phyloP scores from a whole-genome alignment of 148 eudicot genomes.

The Linanthus parryae region DNA sequence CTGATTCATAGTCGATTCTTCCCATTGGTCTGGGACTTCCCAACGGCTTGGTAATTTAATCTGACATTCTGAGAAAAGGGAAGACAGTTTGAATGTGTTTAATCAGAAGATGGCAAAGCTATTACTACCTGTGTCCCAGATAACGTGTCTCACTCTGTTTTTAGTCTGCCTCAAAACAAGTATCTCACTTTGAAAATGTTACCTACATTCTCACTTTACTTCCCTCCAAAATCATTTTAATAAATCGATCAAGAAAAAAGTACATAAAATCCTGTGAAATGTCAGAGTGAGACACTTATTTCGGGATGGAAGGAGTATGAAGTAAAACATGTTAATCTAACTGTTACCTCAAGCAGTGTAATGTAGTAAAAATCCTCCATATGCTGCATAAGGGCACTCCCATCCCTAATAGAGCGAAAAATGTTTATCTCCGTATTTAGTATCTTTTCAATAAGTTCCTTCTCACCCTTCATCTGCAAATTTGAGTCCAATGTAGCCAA shows the following conservation, averaged over 20 bases:
- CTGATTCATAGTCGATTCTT: constrained; percentile 23
- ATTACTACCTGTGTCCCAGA: too few species aligned
- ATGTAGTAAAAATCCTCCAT: constrained; percentile 98
- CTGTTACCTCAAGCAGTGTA: constrained; percentile 67
- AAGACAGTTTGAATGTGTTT: not conserved
- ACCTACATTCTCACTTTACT: too few species aligned
- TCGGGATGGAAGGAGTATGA: too few species aligned
- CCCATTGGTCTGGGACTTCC: constrained; percentile 25
- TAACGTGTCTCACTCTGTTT: not conserved
- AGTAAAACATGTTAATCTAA: not conserved
- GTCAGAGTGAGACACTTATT: too few species aligned
- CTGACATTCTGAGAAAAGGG: constrained; percentile 60
- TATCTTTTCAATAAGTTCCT: constrained; percentile 76
- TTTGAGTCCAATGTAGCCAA: not conserved
- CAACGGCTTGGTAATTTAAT: constrained; percentile 50
- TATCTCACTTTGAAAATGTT: not conserved
- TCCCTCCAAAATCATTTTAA: too few species aligned
- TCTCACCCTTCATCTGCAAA: constrained; percentile 93
- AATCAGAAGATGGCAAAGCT: too few species aligned
- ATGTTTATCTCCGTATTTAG: constrained; percentile 90
- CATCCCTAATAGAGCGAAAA: constrained; percentile 85
- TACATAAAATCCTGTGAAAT: too few species aligned
- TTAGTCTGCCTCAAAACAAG: not conserved
- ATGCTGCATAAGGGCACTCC: constrained; percentile 96
- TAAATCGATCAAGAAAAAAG: too few species aligned